Evolutionary conservation across 2,329 filamentous ascomycete genomes (phyloP).

Genomic region (Penicillium sp.): DNA sequence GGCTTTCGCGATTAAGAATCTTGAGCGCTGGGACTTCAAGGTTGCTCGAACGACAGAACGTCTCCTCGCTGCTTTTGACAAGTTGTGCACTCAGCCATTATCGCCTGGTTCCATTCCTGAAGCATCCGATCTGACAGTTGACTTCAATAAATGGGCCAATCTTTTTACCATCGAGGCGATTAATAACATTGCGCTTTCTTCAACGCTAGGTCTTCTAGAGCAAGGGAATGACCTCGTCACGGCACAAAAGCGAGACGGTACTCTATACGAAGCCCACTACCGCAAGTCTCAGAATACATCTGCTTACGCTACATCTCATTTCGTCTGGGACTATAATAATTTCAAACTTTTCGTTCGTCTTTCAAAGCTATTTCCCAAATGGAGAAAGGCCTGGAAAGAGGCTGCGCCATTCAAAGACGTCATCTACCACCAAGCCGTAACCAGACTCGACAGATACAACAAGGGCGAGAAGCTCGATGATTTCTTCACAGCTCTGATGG

Average conservation of each 20-base stretch:
- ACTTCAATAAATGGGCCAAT: slow-evolving; percentile 56
- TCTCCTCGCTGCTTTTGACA: slow-evolving; percentile 47
- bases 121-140: slow-evolving; percentile 49
- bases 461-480: slow-evolving; percentile 60
- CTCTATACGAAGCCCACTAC: slow-evolving; percentile 49
- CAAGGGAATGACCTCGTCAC: slow-evolving; percentile 49
- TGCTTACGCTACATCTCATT: slow-evolving; percentile 50
- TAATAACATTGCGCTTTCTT: slow-evolving; percentile 56
- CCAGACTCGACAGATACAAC: slow-evolving; percentile 27
- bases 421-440: slow-evolving; percentile 49
- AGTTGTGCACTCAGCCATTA: slow-evolving; percentile 46
- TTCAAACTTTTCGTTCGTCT: slow-evolving; percentile 52
- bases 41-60: slow-evolving; percentile 54
- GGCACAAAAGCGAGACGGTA: slow-evolving; percentile 49
- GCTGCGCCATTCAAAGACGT: slow-evolving; percentile 53
- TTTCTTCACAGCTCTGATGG: slow-evolving; percentile 60
- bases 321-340: slow-evolving; percentile 57
- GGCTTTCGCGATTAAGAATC: slow-evolving; percentile 56
- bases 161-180: slow-evolving; percentile 61
- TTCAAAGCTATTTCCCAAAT: slow-evolving; percentile 49
- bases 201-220: slow-evolving; percentile 54
- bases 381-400: slow-evolving; percentile 36
- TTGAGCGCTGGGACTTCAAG: slow-evolving; percentile 57
- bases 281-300: slow-evolving; percentile 55
- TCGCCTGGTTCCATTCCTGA: slow-evolving; percentile 22